Evolutionary conservation across 495 filamentous ascomycete genomes (phyloP).

Genomic region (Annulohypoxylon bovei): DNA sequence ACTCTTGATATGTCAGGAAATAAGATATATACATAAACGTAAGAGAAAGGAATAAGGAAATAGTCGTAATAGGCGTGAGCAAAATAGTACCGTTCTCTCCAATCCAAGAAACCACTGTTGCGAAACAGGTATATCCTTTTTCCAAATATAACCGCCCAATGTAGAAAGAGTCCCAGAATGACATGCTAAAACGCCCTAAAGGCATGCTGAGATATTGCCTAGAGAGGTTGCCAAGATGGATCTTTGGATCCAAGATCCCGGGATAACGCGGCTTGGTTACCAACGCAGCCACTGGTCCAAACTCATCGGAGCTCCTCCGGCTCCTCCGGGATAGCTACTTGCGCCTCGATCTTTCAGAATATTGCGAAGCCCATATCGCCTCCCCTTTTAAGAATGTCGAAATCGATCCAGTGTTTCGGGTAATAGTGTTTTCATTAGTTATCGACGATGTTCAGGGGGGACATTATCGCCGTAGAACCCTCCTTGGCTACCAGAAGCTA

Average conservation of each 20-base stretch:
- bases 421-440: slow-evolving; percentile 1
- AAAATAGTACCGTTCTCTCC: slow-evolving; percentile 26
- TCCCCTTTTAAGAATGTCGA: slow-evolving; percentile 7
- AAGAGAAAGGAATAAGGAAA: slow-evolving; percentile 24
- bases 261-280: slow-evolving; percentile 20
- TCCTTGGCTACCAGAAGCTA: slow-evolving; percentile 50
- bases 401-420: neutral
- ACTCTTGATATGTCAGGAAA: slow-evolving; percentile 13
- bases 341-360: neutral
- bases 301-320: slow-evolving; percentile 18
- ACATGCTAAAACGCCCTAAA: slow-evolving; percentile 1
- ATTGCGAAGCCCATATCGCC: neutral
- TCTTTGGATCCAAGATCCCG: neutral
- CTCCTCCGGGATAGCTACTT: slow-evolving; percentile 21
- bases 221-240: slow-evolving; percentile 14
- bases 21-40: slow-evolving; percentile 26
- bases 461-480: slow-evolving; percentile 63
- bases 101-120: slow-evolving; percentile 26
- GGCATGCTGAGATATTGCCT: neutral
- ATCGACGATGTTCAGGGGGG: slow-evolving; percentile 57
- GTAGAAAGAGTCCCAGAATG: slow-evolving; percentile 15
- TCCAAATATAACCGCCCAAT: slow-evolving; percentile 22
- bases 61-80: slow-evolving; percentile 33
- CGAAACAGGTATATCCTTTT: slow-evolving; percentile 37
- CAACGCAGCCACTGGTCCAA: slow-evolving; percentile 11